Conservation (phyloP, 352 stramenopile species). For the Pythium chondricola region DNA sequence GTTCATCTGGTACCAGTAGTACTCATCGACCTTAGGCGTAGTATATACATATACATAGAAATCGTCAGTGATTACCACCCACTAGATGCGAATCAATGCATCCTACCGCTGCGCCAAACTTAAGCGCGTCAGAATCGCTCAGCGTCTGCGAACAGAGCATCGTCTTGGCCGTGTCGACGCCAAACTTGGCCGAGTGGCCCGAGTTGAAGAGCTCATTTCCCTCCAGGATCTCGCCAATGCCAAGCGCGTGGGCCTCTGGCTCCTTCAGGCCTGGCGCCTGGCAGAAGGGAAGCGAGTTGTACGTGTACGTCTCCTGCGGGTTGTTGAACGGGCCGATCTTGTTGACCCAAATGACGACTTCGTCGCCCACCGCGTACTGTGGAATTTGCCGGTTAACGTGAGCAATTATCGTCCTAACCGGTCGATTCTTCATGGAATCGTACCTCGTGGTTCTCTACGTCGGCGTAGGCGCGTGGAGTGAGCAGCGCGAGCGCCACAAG, state of each 20-base stretch:
- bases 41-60: background rate
- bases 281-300: conserved; percentile 98
- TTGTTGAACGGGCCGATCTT: conserved; percentile 97
- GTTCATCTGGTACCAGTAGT: conserved; percentile 99
- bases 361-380: conserved; percentile 65
- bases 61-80: background rate
- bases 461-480: conserved; percentile 1
- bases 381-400: too few species aligned
- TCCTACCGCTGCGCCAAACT: conserved; percentile 65
- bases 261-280: conserved; percentile 82
- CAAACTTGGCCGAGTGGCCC: conserved; percentile 81
- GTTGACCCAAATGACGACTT: conserved; percentile 94
- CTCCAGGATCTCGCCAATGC: conserved; percentile 95
- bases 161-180: conserved; percentile 51
- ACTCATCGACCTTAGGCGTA: conserved; percentile 73
- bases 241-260: conserved; percentile 76
- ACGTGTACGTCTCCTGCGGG: conserved; percentile 99
- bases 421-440: too few species aligned
- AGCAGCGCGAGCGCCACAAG: background rate
- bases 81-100: background rate
- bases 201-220: conserved; percentile 94
- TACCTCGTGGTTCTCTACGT: conserved; percentile 22
- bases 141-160: conserved; percentile 73
- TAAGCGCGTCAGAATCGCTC: conserved; percentile 58
- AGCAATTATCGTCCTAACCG: background rate